A percentile compares a stretch with the other conserved stretches of the same genome.
Conservation (phyloP, 768 basidiomycete genomes). For the Gyrodon lividus region DNA sequence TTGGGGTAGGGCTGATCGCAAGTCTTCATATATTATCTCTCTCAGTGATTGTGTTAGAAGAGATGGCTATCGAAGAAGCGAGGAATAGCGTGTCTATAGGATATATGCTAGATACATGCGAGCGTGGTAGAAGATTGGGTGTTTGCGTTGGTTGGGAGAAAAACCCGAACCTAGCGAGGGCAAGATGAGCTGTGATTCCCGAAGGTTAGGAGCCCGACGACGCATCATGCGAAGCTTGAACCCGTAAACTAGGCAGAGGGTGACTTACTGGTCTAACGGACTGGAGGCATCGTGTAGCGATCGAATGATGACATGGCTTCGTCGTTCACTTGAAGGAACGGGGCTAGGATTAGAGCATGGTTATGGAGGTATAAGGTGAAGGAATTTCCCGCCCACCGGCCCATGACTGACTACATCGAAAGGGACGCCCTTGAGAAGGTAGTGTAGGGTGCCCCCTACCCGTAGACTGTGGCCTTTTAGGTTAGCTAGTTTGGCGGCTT, state of each 20-base stretch:
- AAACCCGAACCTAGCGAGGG: neutral
- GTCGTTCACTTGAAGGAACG: constrained; percentile 22
- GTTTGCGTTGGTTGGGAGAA: constrained; percentile 13
- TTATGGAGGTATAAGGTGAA: constrained; percentile 29
- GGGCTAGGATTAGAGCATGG: constrained; percentile 29
- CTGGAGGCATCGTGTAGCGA: constrained; percentile 12
- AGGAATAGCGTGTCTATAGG: too few species aligned
- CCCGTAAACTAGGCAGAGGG: neutral
- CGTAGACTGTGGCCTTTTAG: constrained; percentile 26
- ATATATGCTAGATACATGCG: too few species aligned
- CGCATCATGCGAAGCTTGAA: neutral
- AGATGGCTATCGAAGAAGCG: too few species aligned
- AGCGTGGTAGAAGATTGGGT: too few species aligned
- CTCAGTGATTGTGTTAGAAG: too few species aligned
- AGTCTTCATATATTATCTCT: too few species aligned
- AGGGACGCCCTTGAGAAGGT: too few species aligned
- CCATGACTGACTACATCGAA: constrained; percentile 28
- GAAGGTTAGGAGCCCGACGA: neutral
- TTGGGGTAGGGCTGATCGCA: too few species aligned
- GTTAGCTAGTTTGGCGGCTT: neutral
- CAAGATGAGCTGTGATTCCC: neutral
- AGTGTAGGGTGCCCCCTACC: constrained; percentile 31
- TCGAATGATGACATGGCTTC: constrained; percentile 6
- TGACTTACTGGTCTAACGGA: neutral
- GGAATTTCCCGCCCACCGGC: constrained; percentile 36